Base-by-base conservation (phyloP, 2,329 filamentous ascomycete species). In the Ophiocordyceps polyrhachis-furcata region DNA sequence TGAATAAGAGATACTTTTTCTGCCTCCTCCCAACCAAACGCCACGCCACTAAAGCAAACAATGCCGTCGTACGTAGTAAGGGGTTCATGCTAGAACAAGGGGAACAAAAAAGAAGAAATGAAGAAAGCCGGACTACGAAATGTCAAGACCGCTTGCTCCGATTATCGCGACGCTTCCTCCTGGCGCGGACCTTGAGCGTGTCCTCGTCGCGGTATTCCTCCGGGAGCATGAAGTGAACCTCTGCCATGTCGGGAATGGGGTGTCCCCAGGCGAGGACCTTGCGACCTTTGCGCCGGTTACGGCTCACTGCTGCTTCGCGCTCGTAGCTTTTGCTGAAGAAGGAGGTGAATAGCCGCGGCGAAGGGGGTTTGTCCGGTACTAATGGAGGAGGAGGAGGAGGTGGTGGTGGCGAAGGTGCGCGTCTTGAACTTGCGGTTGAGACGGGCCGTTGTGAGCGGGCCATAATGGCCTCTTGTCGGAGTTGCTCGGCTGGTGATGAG, bases 261-360 rank as follows among this genome's bases (percentile, higher is more conserved):
- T 81, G 74, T 0, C 89, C 89, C 72, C 91, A 96, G 4, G 88
- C 89, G 42, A 81, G 68, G 15, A 79, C 70, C 44, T 73, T 83
- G 43, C 85, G 72, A 40, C 77, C 76, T 43, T 78, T 75, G 44
- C 83, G 76, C 31, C 86, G 73, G 43, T 76, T 70, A 51, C 76
- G 78, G 49, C 76, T 81, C n/a, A 94, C 62, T 11, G 88, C 86
- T 7, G 79, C 76, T 20, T 87, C 83, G 23, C 89, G 80, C 48
- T 89, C 72, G 55, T 93, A 79, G 21, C 73, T 77, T 62, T 91
- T 87, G 17, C 71, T 61, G 58, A 87, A 96, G 64, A 95, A 95
- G 0, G 85, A 93, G n/a, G 69, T 81, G 56, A 95, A 87, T 35
- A 83, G 81, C 47, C 70, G 73, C 2, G 60, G 60, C 12, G 65